Evolutionary conservation across 257 asterid species (phyloP), one percentile per base, ranked within the genome.

Genomic region (Buddleja alternifolia): DNA sequence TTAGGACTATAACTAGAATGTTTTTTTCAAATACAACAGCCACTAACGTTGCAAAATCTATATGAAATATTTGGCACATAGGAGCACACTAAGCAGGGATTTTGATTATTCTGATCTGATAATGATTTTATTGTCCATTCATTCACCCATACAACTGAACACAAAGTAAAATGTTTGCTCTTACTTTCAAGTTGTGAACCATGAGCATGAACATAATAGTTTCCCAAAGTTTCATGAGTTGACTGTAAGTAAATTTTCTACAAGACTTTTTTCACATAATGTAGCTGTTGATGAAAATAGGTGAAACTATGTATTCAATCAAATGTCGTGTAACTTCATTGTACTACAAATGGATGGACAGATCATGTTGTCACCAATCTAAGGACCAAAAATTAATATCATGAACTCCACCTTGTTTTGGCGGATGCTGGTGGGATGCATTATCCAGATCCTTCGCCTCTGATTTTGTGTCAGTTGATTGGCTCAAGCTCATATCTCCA

Each of bases 371-470:
- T 57, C 39, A 41, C 9, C 34, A 67, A 11, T 19, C 24, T n/a
- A 39, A 62, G 25, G 36, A 25, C 42, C 32, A 37, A 25, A 63
- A 24, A 21, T 23, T 70, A 14, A 47, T 21, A 40, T 60, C 63
- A 19, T 55, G 32, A 62, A 32, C 67, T 53, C 50, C 77, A 88
- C 91, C 95, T 83, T 85, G 93, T 73, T 77, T 88, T 44, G 74
- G 72, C 40, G 77, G 77, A 59, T 72, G 70, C 66, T 74, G 82
- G 20, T 80, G 36, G 46, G 83, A 68, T 20, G 71, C 76, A 66
- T 69, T 78, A 17, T 74, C 81, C 48, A 77, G 58, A 71, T 79
- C 91, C 39, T 74, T 75, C 65, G 63, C 80, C 70, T 88, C 93
- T 1, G 74, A 42, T 54, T 74, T 75, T 45, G 62, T 44, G 55